These are phyloP conservation scores for Sungouiella thailandica DNA, from an alignment of 805 yeast species.

Conservation along the genomic window DNA sequence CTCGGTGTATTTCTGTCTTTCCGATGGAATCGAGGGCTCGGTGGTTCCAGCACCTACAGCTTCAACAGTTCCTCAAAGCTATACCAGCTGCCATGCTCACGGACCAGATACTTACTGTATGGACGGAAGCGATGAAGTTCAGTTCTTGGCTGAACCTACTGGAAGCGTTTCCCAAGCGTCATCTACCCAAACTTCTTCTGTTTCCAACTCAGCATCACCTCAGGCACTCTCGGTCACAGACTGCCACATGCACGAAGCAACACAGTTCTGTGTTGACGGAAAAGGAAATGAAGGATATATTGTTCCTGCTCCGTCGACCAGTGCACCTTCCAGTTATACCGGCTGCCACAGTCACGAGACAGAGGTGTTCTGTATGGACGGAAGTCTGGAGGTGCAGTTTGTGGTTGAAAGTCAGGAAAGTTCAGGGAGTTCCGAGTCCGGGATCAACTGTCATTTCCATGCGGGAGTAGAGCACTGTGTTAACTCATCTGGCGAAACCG, in stretches of 20 bases:
- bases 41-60: constrained; percentile 3
- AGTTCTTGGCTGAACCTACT: neutral
- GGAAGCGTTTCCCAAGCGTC: too few species aligned
- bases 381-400: constrained; percentile 16
- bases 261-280: constrained; percentile 16
- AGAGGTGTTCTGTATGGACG: constrained; percentile 13
- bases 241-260: constrained; percentile 20
- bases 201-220: too few species aligned
- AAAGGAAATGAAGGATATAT: constrained; percentile 20
- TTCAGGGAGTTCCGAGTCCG: neutral
- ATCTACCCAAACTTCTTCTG: too few species aligned
- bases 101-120: constrained; percentile 4
- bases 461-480: constrained; percentile 32
- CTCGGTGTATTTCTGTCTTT: constrained; percentile 1
- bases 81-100: constrained; percentile 4
- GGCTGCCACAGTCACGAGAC: constrained; percentile 18
- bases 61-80: neutral
- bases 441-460: constrained; percentile 24
- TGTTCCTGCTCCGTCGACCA: constrained; percentile 14
- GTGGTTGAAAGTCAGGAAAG: constrained; percentile 1
- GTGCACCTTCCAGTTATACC: constrained; percentile 9
- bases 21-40: constrained; percentile 4
- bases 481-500: constrained; percentile 5
- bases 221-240: constrained; percentile 5
- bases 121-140: constrained; percentile 2